Percentiles rank a stretch among this genome's conserved stretches.
Conservation (phyloP, 805 yeast genomes). For the Ogataea minuta region DNA sequence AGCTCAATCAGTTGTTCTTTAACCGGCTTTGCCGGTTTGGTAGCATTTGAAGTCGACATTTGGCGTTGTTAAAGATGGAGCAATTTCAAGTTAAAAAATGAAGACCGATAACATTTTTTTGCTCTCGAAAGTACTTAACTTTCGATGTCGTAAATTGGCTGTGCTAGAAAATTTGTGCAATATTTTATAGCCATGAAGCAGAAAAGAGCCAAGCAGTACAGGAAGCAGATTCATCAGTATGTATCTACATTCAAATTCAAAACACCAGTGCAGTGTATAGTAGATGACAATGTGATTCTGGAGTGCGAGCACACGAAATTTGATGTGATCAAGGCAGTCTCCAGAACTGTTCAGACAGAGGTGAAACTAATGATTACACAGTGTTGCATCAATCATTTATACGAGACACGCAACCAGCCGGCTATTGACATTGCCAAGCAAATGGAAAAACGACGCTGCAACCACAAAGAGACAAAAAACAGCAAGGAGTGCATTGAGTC, state of each 20-base stretch:
- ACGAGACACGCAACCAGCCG: constrained; percentile 63
- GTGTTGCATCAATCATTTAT: constrained; percentile 87
- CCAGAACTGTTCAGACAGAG: constrained; percentile 80
- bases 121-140: background rate
- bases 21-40: constrained; percentile 9
- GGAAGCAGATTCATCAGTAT: constrained; percentile 87
- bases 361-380: constrained; percentile 92
- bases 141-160: constrained; percentile 4
- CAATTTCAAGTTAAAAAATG: constrained; percentile 3
- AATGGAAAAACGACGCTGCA: constrained; percentile 87
- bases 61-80: background rate
- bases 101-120: constrained; percentile 10
- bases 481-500: constrained; percentile 72
- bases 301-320: constrained; percentile 65
- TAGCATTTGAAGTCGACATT: constrained; percentile 11
- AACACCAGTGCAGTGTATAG: constrained; percentile 87
- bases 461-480: constrained; percentile 57
- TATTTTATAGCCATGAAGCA: constrained; percentile 72
- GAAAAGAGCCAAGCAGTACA: constrained; percentile 90
- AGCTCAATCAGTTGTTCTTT: constrained; percentile 16
- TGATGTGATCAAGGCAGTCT: constrained; percentile 77
- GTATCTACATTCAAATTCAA: constrained; percentile 86
- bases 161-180: constrained; percentile 9
- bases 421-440: constrained; percentile 85
- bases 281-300: constrained; percentile 76